A percentile compares a stretch with the other conserved stretches of the same genome.
Evolutionary conservation across 768 basidiomycete species (phyloP).

Genomic region (Lactifluus hygrophoroides): DNA sequence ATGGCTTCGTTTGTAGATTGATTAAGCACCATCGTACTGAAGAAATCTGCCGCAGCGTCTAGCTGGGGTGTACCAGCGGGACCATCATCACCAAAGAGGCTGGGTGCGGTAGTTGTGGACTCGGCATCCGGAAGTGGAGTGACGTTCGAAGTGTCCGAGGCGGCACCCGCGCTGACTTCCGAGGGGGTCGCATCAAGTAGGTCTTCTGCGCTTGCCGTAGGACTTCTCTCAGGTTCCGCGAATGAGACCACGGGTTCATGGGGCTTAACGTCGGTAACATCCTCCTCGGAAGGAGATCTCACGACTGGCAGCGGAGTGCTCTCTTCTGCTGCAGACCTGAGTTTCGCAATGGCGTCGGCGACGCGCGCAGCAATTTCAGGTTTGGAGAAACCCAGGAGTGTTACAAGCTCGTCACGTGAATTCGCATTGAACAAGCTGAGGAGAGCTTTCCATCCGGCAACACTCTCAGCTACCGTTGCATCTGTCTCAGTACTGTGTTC

Average conservation of each 20-base stretch:
- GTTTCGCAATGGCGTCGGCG: slow-evolving; percentile 68
- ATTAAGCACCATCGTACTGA: slow-evolving; percentile 62
- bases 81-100: slow-evolving; percentile 77
- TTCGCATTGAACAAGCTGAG: slow-evolving; percentile 81
- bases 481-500: slow-evolving; percentile 27
- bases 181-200: slow-evolving; percentile 60
- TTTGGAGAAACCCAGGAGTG: slow-evolving; percentile 88
- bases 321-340: slow-evolving; percentile 42
- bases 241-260: slow-evolving; percentile 81
- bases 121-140: slow-evolving; percentile 58
- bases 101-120: slow-evolving; percentile 79
- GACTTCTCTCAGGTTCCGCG: slow-evolving; percentile 57
- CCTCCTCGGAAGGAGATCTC: slow-evolving; percentile 25
- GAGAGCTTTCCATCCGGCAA: slow-evolving; percentile 81
- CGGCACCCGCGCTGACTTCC: slow-evolving; percentile 57
- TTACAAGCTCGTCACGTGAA: slow-evolving; percentile 84
- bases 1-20: slow-evolving; percentile 35
- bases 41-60: slow-evolving; percentile 76
- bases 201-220: slow-evolving; percentile 34
- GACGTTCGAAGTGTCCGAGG: slow-evolving; percentile 51
- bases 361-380: slow-evolving; percentile 72
- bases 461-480: slow-evolving; percentile 27
- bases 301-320: slow-evolving; percentile 21
- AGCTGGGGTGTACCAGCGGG: slow-evolving; percentile 53
- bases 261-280: slow-evolving; percentile 35